Evolutionary conservation across 2,329 filamentous ascomycete genomes (phyloP).

Genomic region (Penicillium sp.): DNA sequence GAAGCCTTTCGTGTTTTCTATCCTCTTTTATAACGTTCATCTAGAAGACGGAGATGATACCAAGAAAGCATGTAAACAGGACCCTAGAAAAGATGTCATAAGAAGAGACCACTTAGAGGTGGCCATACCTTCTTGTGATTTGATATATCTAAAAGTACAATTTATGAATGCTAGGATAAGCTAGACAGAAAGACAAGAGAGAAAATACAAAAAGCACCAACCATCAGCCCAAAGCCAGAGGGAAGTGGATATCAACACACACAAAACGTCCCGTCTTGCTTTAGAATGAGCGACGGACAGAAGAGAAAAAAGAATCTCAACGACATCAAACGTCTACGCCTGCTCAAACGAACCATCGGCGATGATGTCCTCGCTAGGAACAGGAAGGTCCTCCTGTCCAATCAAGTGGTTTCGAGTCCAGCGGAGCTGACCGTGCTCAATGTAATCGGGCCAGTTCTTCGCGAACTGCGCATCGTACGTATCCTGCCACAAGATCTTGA

Average conservation of each 20-base stretch:
- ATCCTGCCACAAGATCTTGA: conserved; percentile 50
- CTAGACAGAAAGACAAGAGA: conserved; percentile 14
- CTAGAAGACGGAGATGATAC: too few relatives aligned
- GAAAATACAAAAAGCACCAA: conserved; percentile 19
- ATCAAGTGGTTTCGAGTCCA: conserved; percentile 39
- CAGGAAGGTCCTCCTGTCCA: conserved; percentile 27
- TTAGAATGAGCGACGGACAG: background rate
- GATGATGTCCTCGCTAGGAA: conserved; percentile 22
- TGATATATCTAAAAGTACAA: conserved; percentile 32
- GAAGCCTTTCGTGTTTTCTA: background rate
- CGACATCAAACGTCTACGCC: conserved; percentile 1
- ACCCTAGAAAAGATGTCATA: background rate
- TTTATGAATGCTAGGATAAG: conserved; percentile 23
- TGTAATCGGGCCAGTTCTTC: conserved; percentile 44
- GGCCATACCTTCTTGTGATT: conserved; percentile 15
- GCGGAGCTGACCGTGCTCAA: conserved; percentile 45
- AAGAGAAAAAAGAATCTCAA: conserved; percentile 1
- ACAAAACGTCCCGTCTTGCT: conserved; percentile 12
- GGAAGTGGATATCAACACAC: conserved; percentile 17
- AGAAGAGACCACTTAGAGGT: background rate
- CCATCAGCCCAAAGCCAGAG: conserved; percentile 14
- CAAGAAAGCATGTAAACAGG: background rate
- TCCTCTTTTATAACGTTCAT: background rate
- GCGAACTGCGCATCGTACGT: conserved; percentile 46
- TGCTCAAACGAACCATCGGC: conserved; percentile 16